A percentile compares a stretch with the other conserved stretches of the same genome.
These are phyloP conservation scores for Hygrophorus russula DNA, from an alignment of 768 basidiomycete species.

Conservation along the genomic window DNA sequence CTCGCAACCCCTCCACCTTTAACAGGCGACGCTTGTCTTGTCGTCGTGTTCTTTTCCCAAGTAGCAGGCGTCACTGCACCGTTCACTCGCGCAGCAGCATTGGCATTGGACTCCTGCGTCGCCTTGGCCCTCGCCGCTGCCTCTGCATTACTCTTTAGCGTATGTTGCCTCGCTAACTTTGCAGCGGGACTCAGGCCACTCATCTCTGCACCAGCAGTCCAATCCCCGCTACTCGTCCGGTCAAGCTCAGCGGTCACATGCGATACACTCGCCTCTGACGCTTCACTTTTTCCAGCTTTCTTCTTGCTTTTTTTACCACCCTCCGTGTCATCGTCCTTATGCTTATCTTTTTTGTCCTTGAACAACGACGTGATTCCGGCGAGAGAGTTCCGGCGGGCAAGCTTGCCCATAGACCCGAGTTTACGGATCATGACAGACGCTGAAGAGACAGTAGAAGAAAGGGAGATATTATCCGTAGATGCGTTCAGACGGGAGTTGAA, in stretches of 20 bases:
- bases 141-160: constrained; percentile 78
- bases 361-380: constrained; percentile 89
- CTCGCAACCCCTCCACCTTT: constrained; percentile 26
- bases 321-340: constrained; percentile 31
- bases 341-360: constrained; percentile 69
- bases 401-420: constrained; percentile 81
- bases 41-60: constrained; percentile 80
- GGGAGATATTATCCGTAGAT: constrained; percentile 90
- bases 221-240: constrained; percentile 42
- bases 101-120: constrained; percentile 36
- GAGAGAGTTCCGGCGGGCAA: constrained; percentile 80
- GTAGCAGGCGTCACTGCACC: constrained; percentile 36
- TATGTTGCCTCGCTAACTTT: constrained; percentile 82
- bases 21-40: constrained; percentile 38
- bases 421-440: constrained; percentile 97
- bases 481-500: constrained; percentile 86
- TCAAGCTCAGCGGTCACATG: constrained; percentile 83
- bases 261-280: constrained; percentile 61
- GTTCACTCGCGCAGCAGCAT: constrained; percentile 27
- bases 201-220: constrained; percentile 46
- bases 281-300: constrained; percentile 51
- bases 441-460: constrained; percentile 88
- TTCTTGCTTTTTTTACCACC: constrained; percentile 36
- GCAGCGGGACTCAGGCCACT: constrained; percentile 85
- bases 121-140: constrained; percentile 58